Base-by-base conservation (phyloP, 2,329 filamentous ascomycete species). In the Thelonectria olida region DNA sequence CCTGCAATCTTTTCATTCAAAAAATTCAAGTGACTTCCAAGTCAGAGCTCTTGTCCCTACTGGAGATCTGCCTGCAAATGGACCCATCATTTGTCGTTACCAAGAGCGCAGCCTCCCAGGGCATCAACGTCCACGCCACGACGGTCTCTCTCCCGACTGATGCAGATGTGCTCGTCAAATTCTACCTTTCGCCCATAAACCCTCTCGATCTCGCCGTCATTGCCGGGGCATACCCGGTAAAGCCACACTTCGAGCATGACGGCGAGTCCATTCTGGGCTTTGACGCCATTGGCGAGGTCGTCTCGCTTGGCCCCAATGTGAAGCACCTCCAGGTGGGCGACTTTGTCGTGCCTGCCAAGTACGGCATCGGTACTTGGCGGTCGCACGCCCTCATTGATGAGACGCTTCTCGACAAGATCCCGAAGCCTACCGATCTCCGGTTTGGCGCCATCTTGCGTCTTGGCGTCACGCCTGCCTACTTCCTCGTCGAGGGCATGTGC, bases 151-250 rank as follows among this genome's bases (percentile, higher is more conserved):
- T 41, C 38, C 38, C 38, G 38, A 41, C 38, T 17, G 19, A 20
- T 22, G 17, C 38, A 41, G 12, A 41, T 19, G 38, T 41, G 19
- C 38, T 41, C 19, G 38, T 41, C 38, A 41, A 41, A 41, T 47
- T 22, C 31, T 28, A 54, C 36, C 42, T 63, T 22, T 60, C 55
- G 12, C 62, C 60, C 13, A 60, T 65, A 22, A 65, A 63, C 23
- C 62, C 62, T 5, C 62, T 59, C 50, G 62, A 64, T 36, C 59
- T 53, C 4, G 31, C 59, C 5, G 62, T 65, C 0, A 49, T 65
- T 20, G 60, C 62, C 25, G 62, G 60, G 10, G 39, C 41, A 4
- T 65, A 65, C 34, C 62, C 62, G 10, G 60, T 65, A 9, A 63
- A 60, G 13, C 62, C 62, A 10, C 39, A 45, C 23, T 44, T 52